Conservation (phyloP, 164 flowering plant genomes). For the Vitis rotundifolia region DNA sequence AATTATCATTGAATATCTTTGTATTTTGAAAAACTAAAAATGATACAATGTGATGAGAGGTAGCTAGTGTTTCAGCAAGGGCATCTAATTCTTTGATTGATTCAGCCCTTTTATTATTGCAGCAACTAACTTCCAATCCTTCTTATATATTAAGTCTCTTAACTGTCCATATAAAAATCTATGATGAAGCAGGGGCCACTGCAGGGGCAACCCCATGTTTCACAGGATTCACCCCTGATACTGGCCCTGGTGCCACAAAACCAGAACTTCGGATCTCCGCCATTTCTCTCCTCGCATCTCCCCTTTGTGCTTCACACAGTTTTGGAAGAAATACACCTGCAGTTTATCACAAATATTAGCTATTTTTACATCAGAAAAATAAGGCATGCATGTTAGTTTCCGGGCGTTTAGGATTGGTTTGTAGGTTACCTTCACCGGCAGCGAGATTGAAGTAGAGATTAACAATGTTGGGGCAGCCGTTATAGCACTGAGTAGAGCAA, state of each 20-base stretch:
- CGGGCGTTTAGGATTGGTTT: background rate
- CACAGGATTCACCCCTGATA: background rate
- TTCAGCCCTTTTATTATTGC: too few species aligned
- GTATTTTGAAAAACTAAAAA: too few species aligned
- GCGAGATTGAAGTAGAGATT: conserved; percentile 81
- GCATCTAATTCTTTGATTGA: too few species aligned
- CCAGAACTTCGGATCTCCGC: conserved; percentile 70
- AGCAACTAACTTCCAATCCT: too few species aligned
- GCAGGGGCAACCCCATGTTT: conserved; percentile 18
- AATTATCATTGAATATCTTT: too few species aligned
- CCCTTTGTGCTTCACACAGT: conserved; percentile 46
- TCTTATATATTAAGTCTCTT: too few species aligned
- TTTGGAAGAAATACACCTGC: conserved; percentile 71
- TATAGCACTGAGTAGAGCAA: conserved; percentile 65
- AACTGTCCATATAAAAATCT: too few species aligned
- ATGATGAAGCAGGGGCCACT: conserved; percentile 14
- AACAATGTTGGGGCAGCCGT: conserved; percentile 63
- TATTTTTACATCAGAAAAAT: background rate
- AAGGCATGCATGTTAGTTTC: background rate
- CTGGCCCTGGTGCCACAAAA: conserved; percentile 41
- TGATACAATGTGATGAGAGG: too few species aligned
- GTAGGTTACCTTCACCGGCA: conserved; percentile 65
- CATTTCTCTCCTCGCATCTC: conserved; percentile 45
- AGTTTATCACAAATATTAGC: background rate
- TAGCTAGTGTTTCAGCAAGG: too few species aligned